Conservation (phyloP, 176 grass and related monocot genomes). For the Zea luxurians region DNA sequence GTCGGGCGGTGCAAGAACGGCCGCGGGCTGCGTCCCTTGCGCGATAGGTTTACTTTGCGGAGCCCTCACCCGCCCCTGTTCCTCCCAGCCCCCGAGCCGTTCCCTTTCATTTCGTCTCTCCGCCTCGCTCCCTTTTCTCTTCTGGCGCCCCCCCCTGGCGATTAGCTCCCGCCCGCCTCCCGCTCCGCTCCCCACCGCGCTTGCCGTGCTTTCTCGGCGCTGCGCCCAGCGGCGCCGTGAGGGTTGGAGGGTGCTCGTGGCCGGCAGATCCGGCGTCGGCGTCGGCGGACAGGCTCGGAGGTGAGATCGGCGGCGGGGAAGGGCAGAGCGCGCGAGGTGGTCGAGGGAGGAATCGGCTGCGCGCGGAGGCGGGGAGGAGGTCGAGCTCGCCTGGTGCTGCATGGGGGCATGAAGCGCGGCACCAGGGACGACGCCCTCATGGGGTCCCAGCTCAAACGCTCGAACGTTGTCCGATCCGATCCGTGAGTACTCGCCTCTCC, state of each 20-base stretch:
- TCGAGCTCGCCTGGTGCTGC: constrained; percentile 12
- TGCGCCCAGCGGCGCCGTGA: neutral
- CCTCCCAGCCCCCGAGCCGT: constrained; percentile 20
- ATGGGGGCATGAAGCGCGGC: constrained; percentile 59
- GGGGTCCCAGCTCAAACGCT: constrained; percentile 80
- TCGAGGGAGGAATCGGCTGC: neutral
- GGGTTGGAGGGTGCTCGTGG: neutral
- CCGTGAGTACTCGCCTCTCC: constrained; percentile 59
- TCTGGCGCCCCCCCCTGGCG: neutral
- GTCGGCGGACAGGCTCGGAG: neutral
- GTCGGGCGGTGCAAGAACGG: neutral
- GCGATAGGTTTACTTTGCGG: constrained; percentile 28
- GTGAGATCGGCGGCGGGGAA: constrained; percentile 39
- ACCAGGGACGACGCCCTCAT: constrained; percentile 69
- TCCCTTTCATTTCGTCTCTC: constrained; percentile 3
- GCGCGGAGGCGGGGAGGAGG: neutral
- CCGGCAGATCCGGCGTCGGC: constrained; percentile 38
- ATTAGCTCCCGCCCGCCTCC: constrained; percentile 17
- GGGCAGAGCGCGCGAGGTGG: neutral
- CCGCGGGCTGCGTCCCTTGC: constrained; percentile 5
- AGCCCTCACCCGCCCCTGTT: neutral
- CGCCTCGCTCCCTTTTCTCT: neutral
- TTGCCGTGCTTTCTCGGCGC: neutral
- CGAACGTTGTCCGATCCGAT: constrained; percentile 77
- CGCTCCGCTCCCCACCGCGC: neutral